These are phyloP conservation scores for Fusarium liriodendri DNA, from an alignment of 2,329 filamentous ascomycete species.

Conservation along the genomic window DNA sequence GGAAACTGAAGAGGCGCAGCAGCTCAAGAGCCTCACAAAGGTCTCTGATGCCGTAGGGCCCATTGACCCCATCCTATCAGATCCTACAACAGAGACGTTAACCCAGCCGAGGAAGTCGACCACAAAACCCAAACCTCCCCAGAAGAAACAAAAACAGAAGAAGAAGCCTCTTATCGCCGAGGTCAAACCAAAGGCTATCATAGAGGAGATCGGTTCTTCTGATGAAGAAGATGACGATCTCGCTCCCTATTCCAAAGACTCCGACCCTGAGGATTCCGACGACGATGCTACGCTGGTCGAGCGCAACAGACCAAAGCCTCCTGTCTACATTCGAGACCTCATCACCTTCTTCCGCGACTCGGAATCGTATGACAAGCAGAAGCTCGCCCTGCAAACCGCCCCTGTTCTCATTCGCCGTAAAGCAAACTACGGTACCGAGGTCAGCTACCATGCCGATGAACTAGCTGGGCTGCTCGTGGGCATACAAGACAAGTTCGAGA, in stretches of 20 bases:
- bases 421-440: conserved; percentile 86
- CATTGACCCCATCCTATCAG: conserved; percentile 60
- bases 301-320: conserved; percentile 83
- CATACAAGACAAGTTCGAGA: conserved; percentile 85
- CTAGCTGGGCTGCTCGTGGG: conserved; percentile 81
- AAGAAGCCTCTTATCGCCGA: conserved; percentile 43
- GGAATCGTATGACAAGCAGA: conserved; percentile 87
- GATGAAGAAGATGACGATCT: conserved; percentile 75
- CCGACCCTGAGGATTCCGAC: conserved; percentile 90
- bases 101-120: conserved; percentile 8
- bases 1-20: conserved; percentile 76
- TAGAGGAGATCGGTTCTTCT: conserved; percentile 73
- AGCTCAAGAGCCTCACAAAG: conserved; percentile 76
- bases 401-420: conserved; percentile 88
- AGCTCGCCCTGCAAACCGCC: conserved; percentile 81
- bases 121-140: conserved; percentile 2
- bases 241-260: conserved; percentile 84
- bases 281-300: conserved; percentile 91
- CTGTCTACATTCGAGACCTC: conserved; percentile 91
- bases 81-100: conserved; percentile 1
- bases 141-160: conserved; percentile 44
- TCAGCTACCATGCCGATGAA: conserved; percentile 85
- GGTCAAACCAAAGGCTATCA: conserved; percentile 59
- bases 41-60: conserved; percentile 73
- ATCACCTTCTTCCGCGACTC: conserved; percentile 82